Base-by-base conservation (phyloP, 2,329 filamentous ascomycete genomes). In the Pestalotiopsis sp. region DNA sequence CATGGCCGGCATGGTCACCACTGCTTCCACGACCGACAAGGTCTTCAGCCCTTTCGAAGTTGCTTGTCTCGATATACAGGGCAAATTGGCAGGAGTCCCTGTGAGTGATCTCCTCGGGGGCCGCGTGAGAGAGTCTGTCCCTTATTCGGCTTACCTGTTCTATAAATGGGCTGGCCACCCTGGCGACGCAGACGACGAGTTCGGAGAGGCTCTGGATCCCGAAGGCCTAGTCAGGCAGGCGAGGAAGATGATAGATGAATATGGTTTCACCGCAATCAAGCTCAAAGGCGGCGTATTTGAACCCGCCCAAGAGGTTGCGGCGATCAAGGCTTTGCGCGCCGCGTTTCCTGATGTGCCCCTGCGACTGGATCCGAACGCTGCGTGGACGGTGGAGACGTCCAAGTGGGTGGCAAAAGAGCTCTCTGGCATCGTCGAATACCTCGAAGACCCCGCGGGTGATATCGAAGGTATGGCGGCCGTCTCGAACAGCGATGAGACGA, bases 401-500 rank as follows among this genome's bases (percentile, higher is more conserved):
- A 77, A 77, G 11, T 81, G 78, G 79, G 80, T 81, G 9, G 78
- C 80, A 0, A 77, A 79, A 27, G 80, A 83, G 58, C 75, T 81
- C 1, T 70, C 78, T 0, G 78, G 75, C 3, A 78, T 82, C 52
- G 72, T 79, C 64, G 81, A 79, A 69, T 83, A 82, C 67, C 69
- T 83, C 17, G 81, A 83, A 57, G 81, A 83, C 61, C 81, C 81
- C 0, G 77, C 81, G 0, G 75, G 76, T 0, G 81, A 78, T 38
- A 82, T 83, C 11, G 80, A 80, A 13, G 81, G 81, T 6, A 83
- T 83, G 81, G 81, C 81, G 0, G 80, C 81, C 6, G 81, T 83
- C 1, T 81, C 81, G 0, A 66, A 64, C 39, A 45, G 61, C n/a
- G 77, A 76, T 36, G 78, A 79, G 38, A 79, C 81, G 1, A 69